phyloP scores from a whole-genome alignment of 768 basidiomycete genomes.

The Lactarius sp. region DNA sequence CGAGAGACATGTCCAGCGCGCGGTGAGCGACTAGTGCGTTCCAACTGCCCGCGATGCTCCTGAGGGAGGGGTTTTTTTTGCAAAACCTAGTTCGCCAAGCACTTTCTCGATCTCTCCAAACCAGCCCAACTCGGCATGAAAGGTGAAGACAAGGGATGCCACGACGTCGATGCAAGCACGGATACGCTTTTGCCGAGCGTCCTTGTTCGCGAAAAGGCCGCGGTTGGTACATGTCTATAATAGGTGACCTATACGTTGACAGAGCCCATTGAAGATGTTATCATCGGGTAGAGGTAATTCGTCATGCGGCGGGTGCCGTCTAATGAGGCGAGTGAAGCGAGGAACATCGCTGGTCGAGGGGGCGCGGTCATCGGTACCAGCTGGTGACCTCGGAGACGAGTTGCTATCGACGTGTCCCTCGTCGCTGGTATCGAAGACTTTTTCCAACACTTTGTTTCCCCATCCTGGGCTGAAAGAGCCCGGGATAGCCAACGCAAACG shows the following conservation, averaged over 20 bases:
- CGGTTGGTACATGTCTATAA: constrained; percentile 2
- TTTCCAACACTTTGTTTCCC: constrained; percentile 7
- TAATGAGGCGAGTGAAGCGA: neutral
- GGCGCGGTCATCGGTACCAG: neutral
- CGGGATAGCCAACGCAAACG: constrained; percentile 5
- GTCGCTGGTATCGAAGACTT: neutral
- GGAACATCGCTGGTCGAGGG: no score
- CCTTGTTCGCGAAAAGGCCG: neutral
- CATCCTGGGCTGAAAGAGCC: constrained; percentile 11
- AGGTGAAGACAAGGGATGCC: neutral
- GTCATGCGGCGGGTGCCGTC: neutral
- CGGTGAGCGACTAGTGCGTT: neutral
- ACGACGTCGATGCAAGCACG: neutral
- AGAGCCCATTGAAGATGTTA: neutral
- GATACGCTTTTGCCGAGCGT: neutral
- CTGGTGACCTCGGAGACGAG: neutral
- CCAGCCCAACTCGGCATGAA: neutral
- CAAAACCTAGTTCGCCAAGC: neutral
- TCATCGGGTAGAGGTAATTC: neutral
- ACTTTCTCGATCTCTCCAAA: neutral
- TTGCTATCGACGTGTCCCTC: no score
- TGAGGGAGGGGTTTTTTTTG: neutral
- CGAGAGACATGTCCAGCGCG: constrained; percentile 10
- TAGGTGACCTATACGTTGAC: neutral
- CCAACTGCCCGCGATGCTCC: neutral